A percentile compares a stretch with the other conserved stretches of the same genome.
These are phyloP conservation scores for Kluyveromyces siamensis DNA, from an alignment of 805 yeast species.

Conservation along the genomic window DNA sequence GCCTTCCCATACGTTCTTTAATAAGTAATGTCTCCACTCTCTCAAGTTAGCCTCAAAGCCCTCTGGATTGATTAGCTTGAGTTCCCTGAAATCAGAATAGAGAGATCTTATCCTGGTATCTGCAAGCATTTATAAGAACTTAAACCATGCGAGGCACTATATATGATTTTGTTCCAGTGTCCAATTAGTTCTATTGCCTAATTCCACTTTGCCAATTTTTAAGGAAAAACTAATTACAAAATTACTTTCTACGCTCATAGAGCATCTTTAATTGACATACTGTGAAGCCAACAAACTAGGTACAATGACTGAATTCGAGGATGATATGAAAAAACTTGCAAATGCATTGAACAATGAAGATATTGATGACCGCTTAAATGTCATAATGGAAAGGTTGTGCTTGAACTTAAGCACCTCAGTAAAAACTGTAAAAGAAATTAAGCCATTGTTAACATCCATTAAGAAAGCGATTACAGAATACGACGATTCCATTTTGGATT, in stretches of 20 bases:
- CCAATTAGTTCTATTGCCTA: too few relatives aligned
- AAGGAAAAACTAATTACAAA: neutral
- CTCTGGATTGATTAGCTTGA: conserved; percentile 32
- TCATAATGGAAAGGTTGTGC: conserved; percentile 11
- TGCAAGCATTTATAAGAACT: conserved; percentile 10
- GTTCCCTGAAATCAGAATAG: conserved; percentile 31
- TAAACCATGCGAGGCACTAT: neutral
- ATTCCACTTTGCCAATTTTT: too few relatives aligned
- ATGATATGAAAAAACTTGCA: neutral
- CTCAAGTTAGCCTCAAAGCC: conserved; percentile 33
- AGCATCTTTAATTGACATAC: neutral
- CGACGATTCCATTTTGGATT: conserved; percentile 11
- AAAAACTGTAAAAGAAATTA: conserved; percentile 7
- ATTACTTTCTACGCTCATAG: neutral
- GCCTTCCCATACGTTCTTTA: conserved; percentile 7
- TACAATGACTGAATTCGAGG: neutral
- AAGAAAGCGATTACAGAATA: conserved; percentile 10
- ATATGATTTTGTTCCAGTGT: too few relatives aligned
- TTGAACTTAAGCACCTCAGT: conserved; percentile 14
- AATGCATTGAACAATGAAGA: neutral
- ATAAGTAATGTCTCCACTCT: conserved; percentile 30
- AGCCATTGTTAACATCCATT: conserved; percentile 10
- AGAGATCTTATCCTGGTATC: conserved; percentile 32
- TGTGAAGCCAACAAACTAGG: neutral
- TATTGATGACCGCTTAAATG: conserved; percentile 6